Evolutionary conservation across 1,139 yeast genomes (phyloP).

Genomic region (Blastobotrys buckinghamii): DNA sequence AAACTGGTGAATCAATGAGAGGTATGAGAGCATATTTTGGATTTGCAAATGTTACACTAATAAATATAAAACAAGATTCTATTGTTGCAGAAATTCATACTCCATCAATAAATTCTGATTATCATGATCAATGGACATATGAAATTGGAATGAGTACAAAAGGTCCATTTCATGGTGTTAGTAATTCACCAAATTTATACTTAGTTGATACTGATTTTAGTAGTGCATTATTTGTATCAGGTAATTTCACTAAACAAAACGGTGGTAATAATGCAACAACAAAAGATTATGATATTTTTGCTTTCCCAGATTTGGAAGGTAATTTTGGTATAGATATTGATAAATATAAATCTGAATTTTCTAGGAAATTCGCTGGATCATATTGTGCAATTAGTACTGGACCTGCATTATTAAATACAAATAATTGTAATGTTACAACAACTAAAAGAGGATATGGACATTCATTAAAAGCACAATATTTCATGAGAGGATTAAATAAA

Average conservation of each 20-base stretch:
- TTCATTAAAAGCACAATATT: constrained; percentile 48
- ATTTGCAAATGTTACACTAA: constrained; percentile 25
- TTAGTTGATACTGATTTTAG: constrained; percentile 70
- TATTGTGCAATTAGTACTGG: constrained; percentile 64
- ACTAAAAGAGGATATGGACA: constrained; percentile 46
- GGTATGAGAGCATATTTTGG: constrained; percentile 19
- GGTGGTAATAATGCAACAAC: constrained; percentile 20
- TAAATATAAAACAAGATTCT: constrained; percentile 11
- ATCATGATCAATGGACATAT: constrained; percentile 37
- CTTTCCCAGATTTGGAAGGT: constrained; percentile 25
- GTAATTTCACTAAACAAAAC: constrained; percentile 41
- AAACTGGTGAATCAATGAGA: constrained; percentile 3
- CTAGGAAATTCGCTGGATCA: constrained; percentile 43
- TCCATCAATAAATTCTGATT: constrained; percentile 13
- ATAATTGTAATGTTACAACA: constrained; percentile 37
- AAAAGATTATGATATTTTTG: constrained; percentile 23
- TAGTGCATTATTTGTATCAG: constrained; percentile 64
- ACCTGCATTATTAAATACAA: constrained; percentile 34
- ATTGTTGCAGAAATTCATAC: constrained; percentile 21
- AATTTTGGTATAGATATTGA: not conserved
- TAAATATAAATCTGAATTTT: not conserved
- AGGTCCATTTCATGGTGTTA: constrained; percentile 67
- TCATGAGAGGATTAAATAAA: constrained; percentile 52
- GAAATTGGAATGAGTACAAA: constrained; percentile 66
- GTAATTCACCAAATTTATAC: constrained; percentile 49